A percentile compares a stretch with the other conserved stretches of the same genome.
phyloP scores from a whole-genome alignment of 176 grass and related monocot genomes.

The Avena eriantha region DNA sequence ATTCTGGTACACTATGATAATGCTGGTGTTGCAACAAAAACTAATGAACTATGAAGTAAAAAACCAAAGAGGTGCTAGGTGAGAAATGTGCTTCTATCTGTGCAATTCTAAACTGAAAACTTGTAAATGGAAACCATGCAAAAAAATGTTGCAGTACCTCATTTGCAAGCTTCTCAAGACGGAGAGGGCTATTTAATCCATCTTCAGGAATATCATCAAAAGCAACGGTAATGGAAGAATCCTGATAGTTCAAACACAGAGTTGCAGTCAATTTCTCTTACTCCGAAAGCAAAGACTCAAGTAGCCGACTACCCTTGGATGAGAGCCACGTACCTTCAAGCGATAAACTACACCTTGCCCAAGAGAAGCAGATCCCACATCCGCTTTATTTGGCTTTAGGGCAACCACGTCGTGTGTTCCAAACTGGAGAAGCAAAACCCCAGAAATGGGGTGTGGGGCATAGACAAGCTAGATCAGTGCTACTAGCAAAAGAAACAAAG shows the following conservation, averaged over 20 bases:
- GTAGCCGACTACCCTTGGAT: not conserved
- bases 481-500: not conserved
- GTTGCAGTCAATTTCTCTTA: not conserved
- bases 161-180: slow-evolving; percentile 96
- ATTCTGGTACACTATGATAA: slow-evolving; percentile 1
- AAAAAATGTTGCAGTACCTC: slow-evolving; percentile 62
- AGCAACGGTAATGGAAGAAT: slow-evolving; percentile 88
- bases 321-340: slow-evolving; percentile 69
- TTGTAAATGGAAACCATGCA: not conserved
- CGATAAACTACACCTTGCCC: slow-evolving; percentile 96
- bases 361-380: slow-evolving; percentile 67
- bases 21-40: not conserved
- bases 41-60: not conserved
- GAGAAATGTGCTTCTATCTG: not conserved
- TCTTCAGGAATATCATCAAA: slow-evolving; percentile 99
- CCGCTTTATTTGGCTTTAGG: slow-evolving; percentile 91
- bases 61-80: slow-evolving; percentile 10
- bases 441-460: not conserved
- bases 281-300: not conserved
- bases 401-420: slow-evolving; percentile 93
- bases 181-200: slow-evolving; percentile 90
- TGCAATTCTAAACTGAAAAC: slow-evolving; percentile 23
- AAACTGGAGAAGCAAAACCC: slow-evolving; percentile 56
- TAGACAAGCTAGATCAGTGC: not conserved
- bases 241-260: slow-evolving; percentile 63